Conservation (phyloP, 1,139 yeast genomes). For the Candida smagusa region DNA sequence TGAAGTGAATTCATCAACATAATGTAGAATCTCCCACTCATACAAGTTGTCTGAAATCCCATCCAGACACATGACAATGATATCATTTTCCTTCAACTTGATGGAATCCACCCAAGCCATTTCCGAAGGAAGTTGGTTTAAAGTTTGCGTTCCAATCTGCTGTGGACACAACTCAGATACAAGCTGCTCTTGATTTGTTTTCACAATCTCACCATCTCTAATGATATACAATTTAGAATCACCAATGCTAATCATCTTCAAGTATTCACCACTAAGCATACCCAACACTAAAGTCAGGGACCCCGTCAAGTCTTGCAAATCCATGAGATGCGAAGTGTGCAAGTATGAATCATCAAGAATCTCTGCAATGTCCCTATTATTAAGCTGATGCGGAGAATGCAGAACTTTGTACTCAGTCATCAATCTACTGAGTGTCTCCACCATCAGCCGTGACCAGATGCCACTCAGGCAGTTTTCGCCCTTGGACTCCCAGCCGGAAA, state of each 20-base stretch:
- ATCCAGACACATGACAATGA: constrained; percentile 49
- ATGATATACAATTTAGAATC: constrained; percentile 51
- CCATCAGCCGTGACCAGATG: constrained; percentile 55
- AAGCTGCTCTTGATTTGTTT: constrained; percentile 49
- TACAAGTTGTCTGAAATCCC: constrained; percentile 55
- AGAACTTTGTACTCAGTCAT: constrained; percentile 45
- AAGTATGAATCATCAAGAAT: constrained; percentile 49
- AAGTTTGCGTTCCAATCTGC: constrained; percentile 55
- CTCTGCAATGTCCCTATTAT: constrained; percentile 43
- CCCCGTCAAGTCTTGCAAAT: constrained; percentile 46
- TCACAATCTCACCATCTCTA: constrained; percentile 45
- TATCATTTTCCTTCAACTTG: constrained; percentile 38
- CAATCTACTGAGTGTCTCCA: constrained; percentile 49
- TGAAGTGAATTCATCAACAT: constrained; percentile 31
- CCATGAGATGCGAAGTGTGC: constrained; percentile 55
- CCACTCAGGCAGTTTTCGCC: constrained; percentile 45
- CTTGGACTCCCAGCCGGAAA: constrained; percentile 56
- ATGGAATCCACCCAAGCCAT: constrained; percentile 48
- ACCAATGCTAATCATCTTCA: constrained; percentile 53
- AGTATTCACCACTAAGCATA: constrained; percentile 48
- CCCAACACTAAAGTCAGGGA: constrained; percentile 52
- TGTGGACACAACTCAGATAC: constrained; percentile 48
- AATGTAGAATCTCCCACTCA: constrained; percentile 43
- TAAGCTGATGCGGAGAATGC: constrained; percentile 43
- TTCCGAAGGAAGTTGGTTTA: constrained; percentile 43